Evolutionary conservation across 179 eudicot species (phyloP), one percentile per base, ranked within the genome.

Genomic region (Silene coronaria): DNA sequence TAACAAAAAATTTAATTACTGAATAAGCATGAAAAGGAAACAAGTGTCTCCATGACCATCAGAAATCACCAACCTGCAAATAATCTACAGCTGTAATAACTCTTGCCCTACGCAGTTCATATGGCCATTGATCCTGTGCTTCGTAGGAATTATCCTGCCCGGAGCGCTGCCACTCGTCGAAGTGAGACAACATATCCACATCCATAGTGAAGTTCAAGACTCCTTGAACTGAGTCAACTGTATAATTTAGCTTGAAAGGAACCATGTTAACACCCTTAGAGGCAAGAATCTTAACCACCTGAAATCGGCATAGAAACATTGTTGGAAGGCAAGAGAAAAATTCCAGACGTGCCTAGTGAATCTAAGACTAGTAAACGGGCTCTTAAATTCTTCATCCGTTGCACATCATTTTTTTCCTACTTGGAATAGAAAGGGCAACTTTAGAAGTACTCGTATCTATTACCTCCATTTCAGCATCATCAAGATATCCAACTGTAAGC

Each of bases 121-220:
- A 70, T 64, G 97, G 98, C 98, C 98, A 94, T 76, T 92, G 98
- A 82, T 94, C 94, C 78, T 92, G 98, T 59, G 97, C 97, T 85
- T 92, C 98, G 57, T 79, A 92, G 3, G 77, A 82, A 70, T 89
- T 87, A 64, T 92, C 98, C 78, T 79, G 62, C 28, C 87, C 79
- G 67, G 91, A 77, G 34, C 96, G 91, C 75, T 93, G 98, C 97
- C 98, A 91, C 83, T 88, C 93, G 73, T 93, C 98, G 45, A 93
- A 93, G 81, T 93, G 98, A 53, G 94, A 83, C 71, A 93, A 76
- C 98, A 93, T 91, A 45, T 93, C 98, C 24, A 91, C 92, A 75
- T 93, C 97, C 98, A 93, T 94, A 21, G 95, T 94, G 87, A 90
- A 87, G 75, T 89, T 92, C 61, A 92, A 72, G 78, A 92, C 90